Conservation (phyloP, 1,139 yeast species). For the Saccharomyces hybrid region DNA sequence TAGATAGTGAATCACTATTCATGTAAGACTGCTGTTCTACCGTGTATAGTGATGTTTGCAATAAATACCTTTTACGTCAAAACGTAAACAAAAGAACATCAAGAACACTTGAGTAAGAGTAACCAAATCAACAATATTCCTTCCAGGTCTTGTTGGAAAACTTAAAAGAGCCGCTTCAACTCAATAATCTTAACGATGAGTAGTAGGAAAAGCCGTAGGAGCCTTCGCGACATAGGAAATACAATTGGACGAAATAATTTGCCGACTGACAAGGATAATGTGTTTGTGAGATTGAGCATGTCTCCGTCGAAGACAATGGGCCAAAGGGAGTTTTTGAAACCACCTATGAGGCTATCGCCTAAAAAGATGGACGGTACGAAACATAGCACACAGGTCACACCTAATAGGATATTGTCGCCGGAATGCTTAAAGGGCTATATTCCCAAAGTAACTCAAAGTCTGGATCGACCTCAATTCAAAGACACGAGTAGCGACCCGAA, state of each 20-base stretch:
- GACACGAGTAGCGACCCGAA: conserved; percentile 1
- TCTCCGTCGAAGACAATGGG: conserved; percentile 18
- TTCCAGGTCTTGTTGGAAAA: too few relatives aligned
- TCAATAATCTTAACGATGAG: neutral
- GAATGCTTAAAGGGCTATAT: conserved; percentile 11
- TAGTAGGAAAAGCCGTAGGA: neutral
- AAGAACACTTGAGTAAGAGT: too few relatives aligned
- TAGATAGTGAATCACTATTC: conserved; percentile 25
- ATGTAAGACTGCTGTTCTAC: neutral
- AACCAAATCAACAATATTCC: too few relatives aligned
- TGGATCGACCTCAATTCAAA: conserved; percentile 12
- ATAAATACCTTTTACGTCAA: too few relatives aligned
- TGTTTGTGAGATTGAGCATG: conserved; percentile 20
- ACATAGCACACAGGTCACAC: conserved; percentile 14
- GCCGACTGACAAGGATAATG: conserved; percentile 10
- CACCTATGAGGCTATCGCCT: conserved; percentile 23
- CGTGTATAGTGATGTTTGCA: too few relatives aligned
- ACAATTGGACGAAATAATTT: conserved; percentile 4
- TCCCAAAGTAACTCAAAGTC: conserved; percentile 14
- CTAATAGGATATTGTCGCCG: conserved; percentile 17
- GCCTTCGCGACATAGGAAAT: conserved; percentile 9
- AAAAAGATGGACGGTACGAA: conserved; percentile 7
- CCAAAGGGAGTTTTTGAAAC: conserved; percentile 16
- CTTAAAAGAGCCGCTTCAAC: too few relatives aligned
- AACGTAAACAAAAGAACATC: neutral